Evolutionary conservation across 169 alveolate species (phyloP).

Genomic region (Cryptosporidium ubiquitum): DNA sequence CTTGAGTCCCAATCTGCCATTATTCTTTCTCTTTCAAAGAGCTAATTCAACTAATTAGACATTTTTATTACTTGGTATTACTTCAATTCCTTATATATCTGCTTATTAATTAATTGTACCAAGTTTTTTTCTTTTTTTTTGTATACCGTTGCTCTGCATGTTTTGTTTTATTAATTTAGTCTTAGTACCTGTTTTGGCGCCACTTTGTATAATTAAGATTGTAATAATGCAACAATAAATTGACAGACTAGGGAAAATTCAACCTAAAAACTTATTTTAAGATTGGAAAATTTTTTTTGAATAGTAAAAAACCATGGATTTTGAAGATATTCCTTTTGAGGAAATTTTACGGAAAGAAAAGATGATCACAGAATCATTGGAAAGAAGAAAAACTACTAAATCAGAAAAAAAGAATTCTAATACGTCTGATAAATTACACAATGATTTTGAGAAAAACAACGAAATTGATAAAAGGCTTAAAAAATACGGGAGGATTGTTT

Average conservation of each 20-base stretch:
- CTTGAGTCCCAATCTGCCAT: constrained; percentile 72
- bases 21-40: constrained; percentile 58
- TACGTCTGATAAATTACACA: background rate
- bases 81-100: background rate
- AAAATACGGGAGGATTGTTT: background rate
- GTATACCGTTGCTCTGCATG: background rate
- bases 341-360: constrained; percentile 47
- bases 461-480: background rate
- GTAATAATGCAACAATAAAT: background rate
- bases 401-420: background rate
- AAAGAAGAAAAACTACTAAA: background rate
- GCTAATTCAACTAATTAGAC: background rate
- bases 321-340: constrained; percentile 65
- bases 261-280: background rate
- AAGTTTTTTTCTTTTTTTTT: background rate
- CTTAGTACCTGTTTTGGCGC: background rate
- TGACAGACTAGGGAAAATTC: background rate
- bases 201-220: background rate
- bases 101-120: background rate
- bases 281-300: background rate
- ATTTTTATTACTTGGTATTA: background rate
- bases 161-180: background rate
- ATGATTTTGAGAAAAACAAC: background rate
- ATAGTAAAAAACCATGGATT: background rate
- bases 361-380: background rate